Conservation (phyloP, 306 rosid genomes). For the Medicago arabica region DNA sequence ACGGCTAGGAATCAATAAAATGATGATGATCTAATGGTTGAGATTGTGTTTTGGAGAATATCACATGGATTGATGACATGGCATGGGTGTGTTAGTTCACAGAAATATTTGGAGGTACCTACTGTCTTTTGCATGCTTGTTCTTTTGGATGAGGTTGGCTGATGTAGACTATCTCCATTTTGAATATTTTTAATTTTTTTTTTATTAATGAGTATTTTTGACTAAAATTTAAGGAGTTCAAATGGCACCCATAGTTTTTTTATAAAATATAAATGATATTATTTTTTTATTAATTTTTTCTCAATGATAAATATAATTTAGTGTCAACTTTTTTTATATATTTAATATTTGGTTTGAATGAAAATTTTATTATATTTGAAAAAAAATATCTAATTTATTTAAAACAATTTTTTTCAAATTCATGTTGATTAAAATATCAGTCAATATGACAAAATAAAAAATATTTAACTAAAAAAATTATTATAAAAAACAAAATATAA, state of each 20-base stretch:
- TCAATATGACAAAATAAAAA: not conserved
- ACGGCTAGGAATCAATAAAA: conserved; percentile 55
- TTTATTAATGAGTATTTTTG: not conserved
- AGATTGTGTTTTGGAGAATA: not conserved
- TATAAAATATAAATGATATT: not conserved
- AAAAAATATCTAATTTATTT: not conserved
- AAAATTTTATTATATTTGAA: not conserved
- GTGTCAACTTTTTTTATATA: not conserved
- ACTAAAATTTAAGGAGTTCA: not conserved
- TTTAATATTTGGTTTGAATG: not conserved
- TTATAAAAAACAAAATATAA: too few species aligned
- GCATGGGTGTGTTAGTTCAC: conserved; percentile 35
- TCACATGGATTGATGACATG: conserved; percentile 74
- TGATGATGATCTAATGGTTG: conserved; percentile 50
- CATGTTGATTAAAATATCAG: not conserved
- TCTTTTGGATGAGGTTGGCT: conserved; percentile 6
- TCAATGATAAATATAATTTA: not conserved
- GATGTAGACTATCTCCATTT: conserved; percentile 33
- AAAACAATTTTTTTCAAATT: not conserved
- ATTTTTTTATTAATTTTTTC: not conserved
- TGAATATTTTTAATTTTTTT: not conserved
- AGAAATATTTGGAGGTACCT: conserved; percentile 28
- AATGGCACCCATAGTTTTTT: not conserved
- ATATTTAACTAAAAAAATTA: too few species aligned
- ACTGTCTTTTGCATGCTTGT: conserved; percentile 27